Evolutionary conservation across 257 asterid genomes (phyloP).

Genomic region (Solanum appendiculatum): DNA sequence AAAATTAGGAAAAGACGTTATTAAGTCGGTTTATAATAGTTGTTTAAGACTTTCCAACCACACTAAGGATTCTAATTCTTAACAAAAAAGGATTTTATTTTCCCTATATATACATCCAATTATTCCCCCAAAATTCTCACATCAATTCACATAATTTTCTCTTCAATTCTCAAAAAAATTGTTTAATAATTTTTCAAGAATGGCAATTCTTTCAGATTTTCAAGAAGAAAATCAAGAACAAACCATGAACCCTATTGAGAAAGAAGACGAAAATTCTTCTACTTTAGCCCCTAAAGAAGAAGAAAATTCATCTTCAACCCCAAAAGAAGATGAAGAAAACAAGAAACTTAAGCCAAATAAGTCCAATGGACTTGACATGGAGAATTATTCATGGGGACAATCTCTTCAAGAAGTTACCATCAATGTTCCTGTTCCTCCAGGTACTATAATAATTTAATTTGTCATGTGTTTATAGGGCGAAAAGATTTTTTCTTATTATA

Average conservation of each 20-base stretch:
- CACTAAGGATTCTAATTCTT: not conserved
- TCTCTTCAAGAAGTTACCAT: slow-evolving; percentile 68
- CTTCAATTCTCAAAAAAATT: not conserved
- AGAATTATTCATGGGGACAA: slow-evolving; percentile 66
- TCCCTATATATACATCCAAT: not conserved
- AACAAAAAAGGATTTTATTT: not conserved
- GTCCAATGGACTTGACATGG: slow-evolving; percentile 71
- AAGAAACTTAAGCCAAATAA: slow-evolving; percentile 30
- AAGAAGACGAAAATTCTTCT: not conserved
- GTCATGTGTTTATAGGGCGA: not conserved
- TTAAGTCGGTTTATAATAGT: not conserved
- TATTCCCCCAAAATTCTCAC: not conserved
- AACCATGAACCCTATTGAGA: not conserved
- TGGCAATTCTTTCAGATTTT: not conserved
- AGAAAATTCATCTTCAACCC: not conserved
- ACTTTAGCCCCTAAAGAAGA: not conserved
- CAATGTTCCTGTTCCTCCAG: slow-evolving; percentile 47
- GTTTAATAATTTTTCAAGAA: not conserved
- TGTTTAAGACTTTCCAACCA: not conserved
- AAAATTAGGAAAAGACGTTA: not conserved
- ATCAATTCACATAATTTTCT: not conserved
- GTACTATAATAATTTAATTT: not conserved
- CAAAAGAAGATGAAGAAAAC: not conserved
- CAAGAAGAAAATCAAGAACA: not conserved
- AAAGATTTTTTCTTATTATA: not conserved